These are phyloP conservation scores for Neurospora cerealis DNA, from an alignment of 495 filamentous ascomycete species.

Conservation along the genomic window DNA sequence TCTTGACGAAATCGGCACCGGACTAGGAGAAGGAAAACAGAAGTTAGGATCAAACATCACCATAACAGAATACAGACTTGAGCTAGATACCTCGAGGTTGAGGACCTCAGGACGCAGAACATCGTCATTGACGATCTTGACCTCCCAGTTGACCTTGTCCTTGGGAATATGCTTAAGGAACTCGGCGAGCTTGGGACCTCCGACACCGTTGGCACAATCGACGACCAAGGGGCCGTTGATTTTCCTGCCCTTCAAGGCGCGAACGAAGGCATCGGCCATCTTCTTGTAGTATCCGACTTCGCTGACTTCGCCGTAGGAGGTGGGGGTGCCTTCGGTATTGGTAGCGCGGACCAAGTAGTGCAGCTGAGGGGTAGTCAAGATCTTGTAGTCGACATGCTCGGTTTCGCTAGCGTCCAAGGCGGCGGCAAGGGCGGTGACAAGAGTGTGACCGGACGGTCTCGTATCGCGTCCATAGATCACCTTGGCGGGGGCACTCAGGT, in stretches of 20 bases:
- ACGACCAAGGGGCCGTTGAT: constrained; percentile 64
- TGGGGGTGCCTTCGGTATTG: constrained; percentile 75
- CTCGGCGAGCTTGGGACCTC: constrained; percentile 81
- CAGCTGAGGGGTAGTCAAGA: constrained; percentile 88
- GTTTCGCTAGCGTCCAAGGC: constrained; percentile 66
- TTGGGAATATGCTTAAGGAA: constrained; percentile 73
- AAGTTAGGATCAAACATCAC: not conserved
- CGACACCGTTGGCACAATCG: constrained; percentile 95
- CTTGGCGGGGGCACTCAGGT: constrained; percentile 56
- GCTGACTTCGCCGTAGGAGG: constrained; percentile 77
- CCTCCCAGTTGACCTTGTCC: constrained; percentile 56
- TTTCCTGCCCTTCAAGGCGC: constrained; percentile 66
- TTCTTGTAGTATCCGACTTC: constrained; percentile 95
- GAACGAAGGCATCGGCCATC: constrained; percentile 66
- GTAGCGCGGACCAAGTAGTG: constrained; percentile 93
- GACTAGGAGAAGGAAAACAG: constrained; percentile 44
- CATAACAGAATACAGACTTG: not conserved
- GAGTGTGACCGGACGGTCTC: constrained; percentile 74
- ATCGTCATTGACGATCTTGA: constrained; percentile 85
- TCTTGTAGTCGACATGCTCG: constrained; percentile 69
- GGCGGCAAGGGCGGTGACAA: constrained; percentile 66
- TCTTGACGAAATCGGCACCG: constrained; percentile 96
- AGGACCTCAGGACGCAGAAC: constrained; percentile 78
- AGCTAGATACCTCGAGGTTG: constrained; percentile 64
- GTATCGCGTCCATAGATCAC: constrained; percentile 92